Percentiles rank a stretch among this genome's conserved stretches.
These are phyloP conservation scores for Suillus bovinus DNA, from an alignment of 768 basidiomycete species.

Conservation along the genomic window DNA sequence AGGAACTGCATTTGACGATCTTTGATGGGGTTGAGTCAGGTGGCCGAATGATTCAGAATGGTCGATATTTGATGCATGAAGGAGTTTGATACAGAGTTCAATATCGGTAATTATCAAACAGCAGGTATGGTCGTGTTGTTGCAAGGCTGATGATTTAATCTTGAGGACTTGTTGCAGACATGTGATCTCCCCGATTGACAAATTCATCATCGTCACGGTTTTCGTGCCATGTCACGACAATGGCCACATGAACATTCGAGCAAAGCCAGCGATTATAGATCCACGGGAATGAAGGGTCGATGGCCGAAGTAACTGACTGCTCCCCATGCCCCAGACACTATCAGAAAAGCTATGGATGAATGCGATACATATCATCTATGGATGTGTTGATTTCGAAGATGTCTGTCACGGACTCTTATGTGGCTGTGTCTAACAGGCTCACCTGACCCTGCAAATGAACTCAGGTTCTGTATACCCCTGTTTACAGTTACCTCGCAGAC, in stretches of 20 bases:
- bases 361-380: no score
- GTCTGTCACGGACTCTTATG: no score
- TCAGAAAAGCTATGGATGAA: no score
- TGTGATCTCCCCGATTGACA: slow-evolving; percentile 5
- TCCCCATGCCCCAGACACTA: background rate
- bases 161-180: slow-evolving; percentile 27
- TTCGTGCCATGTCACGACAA: slow-evolving; percentile 66
- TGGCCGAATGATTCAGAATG: slow-evolving; percentile 62
- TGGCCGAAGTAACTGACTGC: background rate
- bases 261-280: background rate
- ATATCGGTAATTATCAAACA: slow-evolving; percentile 40
- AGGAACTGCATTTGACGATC: slow-evolving; percentile 54
- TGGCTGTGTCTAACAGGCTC: background rate
- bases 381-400: no score
- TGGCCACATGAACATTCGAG: slow-evolving; percentile 60
- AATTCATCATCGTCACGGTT: background rate
- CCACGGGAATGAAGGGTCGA: background rate
- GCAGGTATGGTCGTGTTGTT: background rate
- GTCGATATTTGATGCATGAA: slow-evolving; percentile 69
- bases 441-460: background rate
- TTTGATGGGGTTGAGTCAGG: slow-evolving; percentile 66
- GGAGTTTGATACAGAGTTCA: slow-evolving; percentile 75
- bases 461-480: background rate
- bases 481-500: slow-evolving; percentile 1
- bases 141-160: slow-evolving; percentile 21